Conservation (phyloP, 2,329 filamentous ascomycete genomes). For the Coniochaeta sp. region DNA sequence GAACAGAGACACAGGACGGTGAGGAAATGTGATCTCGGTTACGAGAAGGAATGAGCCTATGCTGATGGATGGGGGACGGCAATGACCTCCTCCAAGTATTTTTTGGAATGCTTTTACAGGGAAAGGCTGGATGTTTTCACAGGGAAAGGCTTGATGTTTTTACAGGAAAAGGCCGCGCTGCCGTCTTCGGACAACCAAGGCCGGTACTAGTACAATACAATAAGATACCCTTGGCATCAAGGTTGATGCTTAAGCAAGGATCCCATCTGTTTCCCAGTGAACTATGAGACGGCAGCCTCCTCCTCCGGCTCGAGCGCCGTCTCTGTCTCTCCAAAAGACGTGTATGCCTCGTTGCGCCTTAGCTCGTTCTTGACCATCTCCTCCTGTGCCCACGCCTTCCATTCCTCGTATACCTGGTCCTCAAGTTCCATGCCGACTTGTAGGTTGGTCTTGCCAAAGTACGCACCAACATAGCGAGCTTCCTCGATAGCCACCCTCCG, state of each 20-base stretch:
- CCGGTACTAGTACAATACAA: not conserved
- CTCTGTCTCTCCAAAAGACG: conserved; percentile 30
- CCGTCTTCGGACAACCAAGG: not conserved
- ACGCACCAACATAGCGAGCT: conserved; percentile 74
- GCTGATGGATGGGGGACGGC: not conserved
- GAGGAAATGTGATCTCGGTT: not conserved
- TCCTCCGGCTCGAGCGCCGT: conserved; percentile 15
- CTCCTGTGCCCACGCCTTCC: conserved; percentile 70
- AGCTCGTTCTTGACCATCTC: conserved; percentile 34
- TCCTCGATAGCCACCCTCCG: conserved; percentile 80
- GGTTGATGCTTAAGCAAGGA: not conserved
- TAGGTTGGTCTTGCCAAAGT: conserved; percentile 71
- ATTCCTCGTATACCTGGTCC: conserved; percentile 69
- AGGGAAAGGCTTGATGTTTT: not conserved
- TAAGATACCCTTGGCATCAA: not conserved
- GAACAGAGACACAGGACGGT: not conserved
- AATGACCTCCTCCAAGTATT: not conserved
- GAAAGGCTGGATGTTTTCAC: not conserved
- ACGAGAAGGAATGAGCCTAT: not conserved
- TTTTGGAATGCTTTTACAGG: not conserved
- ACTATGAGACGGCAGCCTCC: conserved; percentile 1
- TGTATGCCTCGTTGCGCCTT: conserved; percentile 31
- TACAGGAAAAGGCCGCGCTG: not conserved
- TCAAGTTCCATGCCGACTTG: conserved; percentile 79
- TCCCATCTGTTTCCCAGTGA: not conserved